Conservation (phyloP, 768 basidiomycete species). For the Xerocomellus amylosporus region DNA sequence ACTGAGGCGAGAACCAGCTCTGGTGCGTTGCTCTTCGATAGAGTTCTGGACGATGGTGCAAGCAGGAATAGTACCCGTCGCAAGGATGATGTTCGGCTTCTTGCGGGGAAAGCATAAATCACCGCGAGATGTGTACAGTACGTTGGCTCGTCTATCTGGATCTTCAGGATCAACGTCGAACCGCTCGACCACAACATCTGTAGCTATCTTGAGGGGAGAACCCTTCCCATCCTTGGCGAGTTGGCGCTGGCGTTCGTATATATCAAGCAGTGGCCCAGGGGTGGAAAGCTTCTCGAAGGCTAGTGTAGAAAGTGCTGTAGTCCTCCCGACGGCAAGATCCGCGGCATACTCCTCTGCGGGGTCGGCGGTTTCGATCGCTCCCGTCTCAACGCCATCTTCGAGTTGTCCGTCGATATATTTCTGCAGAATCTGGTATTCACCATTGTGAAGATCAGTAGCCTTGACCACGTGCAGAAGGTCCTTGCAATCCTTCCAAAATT, state of each 20-base stretch:
- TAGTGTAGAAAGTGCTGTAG: conserved; percentile 2
- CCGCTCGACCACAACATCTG: conserved; percentile 6
- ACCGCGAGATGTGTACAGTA: conserved; percentile 18
- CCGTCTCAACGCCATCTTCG: neutral
- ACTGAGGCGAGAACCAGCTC: conserved; percentile 14
- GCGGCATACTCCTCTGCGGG: conserved; percentile 3
- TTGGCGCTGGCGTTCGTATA: conserved; percentile 15
- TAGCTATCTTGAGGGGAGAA: conserved; percentile 17
- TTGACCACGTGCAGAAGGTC: conserved; percentile 3
- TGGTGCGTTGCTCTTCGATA: conserved; percentile 3
- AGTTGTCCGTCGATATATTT: conserved; percentile 1
- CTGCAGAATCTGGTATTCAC: conserved; percentile 4
- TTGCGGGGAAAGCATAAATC: conserved; percentile 8
- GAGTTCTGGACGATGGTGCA: conserved; percentile 20
- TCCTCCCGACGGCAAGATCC: conserved; percentile 14
- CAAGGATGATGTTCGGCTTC: conserved; percentile 20
- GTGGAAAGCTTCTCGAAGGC: conserved; percentile 21
- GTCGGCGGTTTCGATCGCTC: neutral
- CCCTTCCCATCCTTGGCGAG: conserved; percentile 7
- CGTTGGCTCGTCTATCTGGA: conserved; percentile 1
- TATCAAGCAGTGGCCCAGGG: conserved; percentile 12
- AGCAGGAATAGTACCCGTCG: conserved; percentile 19
- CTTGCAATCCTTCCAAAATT: conserved; percentile 2
- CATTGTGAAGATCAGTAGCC: neutral
- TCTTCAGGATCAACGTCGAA: conserved; percentile 13